Percentiles rank a stretch among this genome's conserved stretches.
Evolutionary conservation across 2,329 filamentous ascomycete genomes (phyloP).

Genomic region (Penicillium sp.): DNA sequence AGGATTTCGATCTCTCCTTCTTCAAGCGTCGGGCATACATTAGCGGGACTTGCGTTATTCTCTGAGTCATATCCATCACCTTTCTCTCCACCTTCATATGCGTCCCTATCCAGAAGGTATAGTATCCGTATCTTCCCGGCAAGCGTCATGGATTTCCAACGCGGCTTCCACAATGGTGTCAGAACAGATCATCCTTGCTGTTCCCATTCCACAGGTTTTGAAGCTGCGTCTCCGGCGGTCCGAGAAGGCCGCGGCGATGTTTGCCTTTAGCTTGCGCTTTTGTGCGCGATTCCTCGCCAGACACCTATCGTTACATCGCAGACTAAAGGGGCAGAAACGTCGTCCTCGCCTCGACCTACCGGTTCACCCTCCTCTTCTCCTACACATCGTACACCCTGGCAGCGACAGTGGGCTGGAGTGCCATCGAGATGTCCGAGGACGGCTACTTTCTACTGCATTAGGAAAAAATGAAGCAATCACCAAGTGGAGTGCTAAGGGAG

Average conservation of each 20-base stretch:
- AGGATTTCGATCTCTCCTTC: slow-evolving; percentile 34
- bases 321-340: slow-evolving; percentile 19
- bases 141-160: slow-evolving; percentile 34
- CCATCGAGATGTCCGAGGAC: slow-evolving; percentile 32
- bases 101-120: slow-evolving; percentile 35
- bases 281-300: slow-evolving; percentile 21
- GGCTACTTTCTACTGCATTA: slow-evolving; percentile 7
- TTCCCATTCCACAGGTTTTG: slow-evolving; percentile 36
- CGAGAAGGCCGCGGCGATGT: slow-evolving; percentile 28
- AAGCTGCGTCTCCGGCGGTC: slow-evolving; percentile 30
- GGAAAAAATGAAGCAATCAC: too few species aligned
- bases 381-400: slow-evolving; percentile 35
- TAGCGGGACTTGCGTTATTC: slow-evolving; percentile 31
- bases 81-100: slow-evolving; percentile 37
- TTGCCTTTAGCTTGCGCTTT: slow-evolving; percentile 32
- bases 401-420: slow-evolving; percentile 35
- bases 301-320: background rate
- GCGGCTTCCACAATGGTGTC: slow-evolving; percentile 30
- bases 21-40: slow-evolving; percentile 36
- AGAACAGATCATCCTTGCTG: slow-evolving; percentile 31
- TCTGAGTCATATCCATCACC: slow-evolving; percentile 35
- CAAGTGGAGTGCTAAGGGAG: too few species aligned
- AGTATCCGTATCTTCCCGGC: slow-evolving; percentile 32
- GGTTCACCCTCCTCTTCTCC: slow-evolving; percentile 33
- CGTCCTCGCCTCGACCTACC: slow-evolving; percentile 34